phyloP scores from a whole-genome alignment of 1,284 basidiomycete genomes.

The Peniophora sp. region DNA sequence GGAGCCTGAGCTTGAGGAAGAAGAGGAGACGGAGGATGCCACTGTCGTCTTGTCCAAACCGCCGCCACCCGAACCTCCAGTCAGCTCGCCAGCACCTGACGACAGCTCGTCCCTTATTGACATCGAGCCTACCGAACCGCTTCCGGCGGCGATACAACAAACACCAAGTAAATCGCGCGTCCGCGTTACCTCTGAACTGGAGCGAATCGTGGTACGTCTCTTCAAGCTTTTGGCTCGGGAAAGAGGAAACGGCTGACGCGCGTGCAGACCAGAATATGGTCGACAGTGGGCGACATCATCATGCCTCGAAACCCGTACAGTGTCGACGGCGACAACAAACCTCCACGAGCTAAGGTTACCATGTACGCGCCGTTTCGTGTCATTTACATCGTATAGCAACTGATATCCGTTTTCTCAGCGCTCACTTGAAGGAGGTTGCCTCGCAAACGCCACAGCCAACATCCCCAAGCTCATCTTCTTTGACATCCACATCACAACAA shows the following conservation, averaged over 20 bases:
- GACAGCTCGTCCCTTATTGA: slow-evolving; percentile 11
- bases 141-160: neutral
- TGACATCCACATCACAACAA: neutral
- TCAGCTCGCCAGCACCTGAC: slow-evolving; percentile 1
- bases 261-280: slow-evolving; percentile 59
- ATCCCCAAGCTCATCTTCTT: slow-evolving; percentile 13
- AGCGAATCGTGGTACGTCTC: slow-evolving; percentile 47
- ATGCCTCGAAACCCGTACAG: slow-evolving; percentile 46
- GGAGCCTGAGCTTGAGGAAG: slow-evolving; percentile 10
- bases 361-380: slow-evolving; percentile 36
- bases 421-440: slow-evolving; percentile 41
- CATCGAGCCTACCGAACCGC: neutral
- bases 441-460: slow-evolving; percentile 20
- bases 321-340: slow-evolving; percentile 25
- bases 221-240: no score
- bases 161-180: slow-evolving; percentile 23
- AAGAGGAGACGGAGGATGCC: slow-evolving; percentile 19
- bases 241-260: no score
- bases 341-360: slow-evolving; percentile 52
- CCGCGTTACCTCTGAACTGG: slow-evolving; percentile 45
- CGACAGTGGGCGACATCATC: slow-evolving; percentile 53
- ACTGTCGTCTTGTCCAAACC: slow-evolving; percentile 22
- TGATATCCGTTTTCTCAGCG: slow-evolving; percentile 28
- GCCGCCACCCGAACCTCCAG: slow-evolving; percentile 1
- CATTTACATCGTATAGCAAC: slow-evolving; percentile 1